These are phyloP conservation scores for Eucalyptus regnans DNA, from an alignment of 345 rosid species.

Conservation along the genomic window DNA sequence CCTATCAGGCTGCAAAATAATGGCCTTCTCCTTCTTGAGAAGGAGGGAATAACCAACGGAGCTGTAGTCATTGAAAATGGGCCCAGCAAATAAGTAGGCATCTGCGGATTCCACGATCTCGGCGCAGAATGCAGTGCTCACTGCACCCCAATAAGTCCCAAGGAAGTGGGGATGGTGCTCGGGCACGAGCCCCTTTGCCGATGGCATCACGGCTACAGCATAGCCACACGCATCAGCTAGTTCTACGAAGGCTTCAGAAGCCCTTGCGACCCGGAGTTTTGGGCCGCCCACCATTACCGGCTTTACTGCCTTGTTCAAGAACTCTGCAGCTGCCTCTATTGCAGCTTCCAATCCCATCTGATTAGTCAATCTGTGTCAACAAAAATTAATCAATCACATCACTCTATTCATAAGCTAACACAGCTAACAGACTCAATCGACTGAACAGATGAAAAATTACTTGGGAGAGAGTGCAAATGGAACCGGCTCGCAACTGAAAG, in stretches of 20 bases:
- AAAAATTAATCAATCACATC: background rate
- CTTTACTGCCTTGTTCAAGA: slow-evolving; percentile 72
- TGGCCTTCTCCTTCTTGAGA: slow-evolving; percentile 76
- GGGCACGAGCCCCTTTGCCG: slow-evolving; percentile 66
- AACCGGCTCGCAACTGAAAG: slow-evolving; percentile 54
- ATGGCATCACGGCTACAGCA: slow-evolving; percentile 60
- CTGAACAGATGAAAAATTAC: slow-evolving; percentile 1
- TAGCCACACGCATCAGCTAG: slow-evolving; percentile 58
- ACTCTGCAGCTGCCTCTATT: slow-evolving; percentile 56
- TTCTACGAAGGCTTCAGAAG: slow-evolving; percentile 40
- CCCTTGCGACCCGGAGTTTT: slow-evolving; percentile 49
- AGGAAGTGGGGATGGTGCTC: slow-evolving; percentile 71
- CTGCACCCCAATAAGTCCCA: slow-evolving; percentile 83
- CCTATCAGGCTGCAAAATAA: slow-evolving; percentile 62
- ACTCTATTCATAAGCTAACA: background rate
- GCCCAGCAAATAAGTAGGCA: slow-evolving; percentile 75
- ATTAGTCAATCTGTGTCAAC: slow-evolving; percentile 37
- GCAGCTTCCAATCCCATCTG: slow-evolving; percentile 58
- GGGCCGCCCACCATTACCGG: slow-evolving; percentile 74
- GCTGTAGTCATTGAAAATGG: slow-evolving; percentile 72
- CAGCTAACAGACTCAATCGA: background rate
- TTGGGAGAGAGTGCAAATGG: slow-evolving; percentile 54
- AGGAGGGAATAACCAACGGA: slow-evolving; percentile 81
- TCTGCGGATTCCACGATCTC: slow-evolving; percentile 85
- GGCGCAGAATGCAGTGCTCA: slow-evolving; percentile 64